Evolutionary conservation across 345 rosid genomes (phyloP).

Genomic region (Hibiscus tridactylites): DNA sequence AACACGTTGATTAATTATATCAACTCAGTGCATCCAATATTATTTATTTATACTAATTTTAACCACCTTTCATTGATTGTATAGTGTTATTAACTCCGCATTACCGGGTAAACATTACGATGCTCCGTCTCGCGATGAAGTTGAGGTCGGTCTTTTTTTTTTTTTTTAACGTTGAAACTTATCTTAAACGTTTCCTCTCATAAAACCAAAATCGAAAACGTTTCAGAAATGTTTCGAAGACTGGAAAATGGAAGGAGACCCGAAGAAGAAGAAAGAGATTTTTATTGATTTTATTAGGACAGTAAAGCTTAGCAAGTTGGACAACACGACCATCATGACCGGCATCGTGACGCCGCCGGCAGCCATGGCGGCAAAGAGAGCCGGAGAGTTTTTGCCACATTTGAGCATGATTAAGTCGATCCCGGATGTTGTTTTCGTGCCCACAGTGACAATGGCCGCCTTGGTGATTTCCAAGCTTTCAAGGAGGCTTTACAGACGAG

Average conservation of each 20-base stretch:
- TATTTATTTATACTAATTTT: not conserved
- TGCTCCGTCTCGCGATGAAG: no score
- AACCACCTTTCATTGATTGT: not conserved
- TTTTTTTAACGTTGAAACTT: no score
- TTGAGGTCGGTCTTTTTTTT: no score
- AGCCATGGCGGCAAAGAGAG: slow-evolving; percentile 82
- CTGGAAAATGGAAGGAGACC: slow-evolving; percentile 30
- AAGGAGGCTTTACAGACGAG: slow-evolving; percentile 39
- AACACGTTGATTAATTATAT: not conserved
- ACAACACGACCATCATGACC: slow-evolving; percentile 43
- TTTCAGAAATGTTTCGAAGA: slow-evolving; percentile 31
- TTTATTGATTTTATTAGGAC: slow-evolving; percentile 41
- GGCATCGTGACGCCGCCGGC: slow-evolving; percentile 72
- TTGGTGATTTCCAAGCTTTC: slow-evolving; percentile 64
- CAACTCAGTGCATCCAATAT: no score
- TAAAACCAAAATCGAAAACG: not conserved
- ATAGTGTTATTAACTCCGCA: slow-evolving; percentile 55
- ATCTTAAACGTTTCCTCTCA: not conserved
- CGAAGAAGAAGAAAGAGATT: slow-evolving; percentile 20
- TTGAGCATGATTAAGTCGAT: slow-evolving; percentile 44
- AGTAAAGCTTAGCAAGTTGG: slow-evolving; percentile 45
- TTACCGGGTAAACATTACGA: no score
- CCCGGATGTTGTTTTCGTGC: slow-evolving; percentile 83
- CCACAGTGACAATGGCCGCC: slow-evolving; percentile 47
- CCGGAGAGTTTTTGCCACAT: slow-evolving; percentile 76